phyloP scores from a whole-genome alignment of 2,329 filamentous ascomycete species.

The Myriosclerotinia duriaeana region DNA sequence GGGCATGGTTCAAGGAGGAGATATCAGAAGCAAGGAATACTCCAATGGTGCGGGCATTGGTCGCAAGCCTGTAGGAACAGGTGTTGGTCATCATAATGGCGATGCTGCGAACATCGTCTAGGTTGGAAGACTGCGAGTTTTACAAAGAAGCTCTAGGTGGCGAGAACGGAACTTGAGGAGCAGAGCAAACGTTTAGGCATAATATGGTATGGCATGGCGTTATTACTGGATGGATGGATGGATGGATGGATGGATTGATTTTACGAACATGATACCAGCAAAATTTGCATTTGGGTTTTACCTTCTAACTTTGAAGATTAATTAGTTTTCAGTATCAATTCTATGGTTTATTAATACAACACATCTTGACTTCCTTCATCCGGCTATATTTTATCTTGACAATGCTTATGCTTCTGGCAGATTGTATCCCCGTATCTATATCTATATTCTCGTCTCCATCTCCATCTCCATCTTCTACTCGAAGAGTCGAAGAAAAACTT shows the following conservation, averaged over 20 bases:
- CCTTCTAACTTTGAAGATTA: neutral
- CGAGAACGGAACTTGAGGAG: neutral
- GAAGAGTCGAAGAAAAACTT: too few species aligned
- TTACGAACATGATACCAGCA: conserved; percentile 16
- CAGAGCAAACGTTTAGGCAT: neutral
- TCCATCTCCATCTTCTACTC: too few species aligned
- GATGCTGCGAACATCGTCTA: conserved; percentile 19
- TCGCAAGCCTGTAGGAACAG: conserved; percentile 11
- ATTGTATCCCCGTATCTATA: neutral
- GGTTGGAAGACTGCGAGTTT: neutral
- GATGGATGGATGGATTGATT: neutral
- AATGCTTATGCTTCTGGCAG: neutral
- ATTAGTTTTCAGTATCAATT: neutral
- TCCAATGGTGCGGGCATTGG: conserved; percentile 5
- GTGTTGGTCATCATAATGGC: neutral
- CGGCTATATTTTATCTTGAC: neutral
- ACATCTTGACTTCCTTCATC: neutral
- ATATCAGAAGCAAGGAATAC: conserved; percentile 1
- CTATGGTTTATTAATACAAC: neutral
- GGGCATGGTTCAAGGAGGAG: conserved; percentile 5
- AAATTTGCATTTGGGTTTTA: neutral
- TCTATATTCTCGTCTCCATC: too few species aligned
- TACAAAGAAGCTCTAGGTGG: neutral
- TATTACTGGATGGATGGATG: conserved; percentile 5
- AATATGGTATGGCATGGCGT: neutral